These are phyloP conservation scores for Scedosporium boydii DNA, from an alignment of 2,329 filamentous ascomycete genomes.

Conservation along the genomic window DNA sequence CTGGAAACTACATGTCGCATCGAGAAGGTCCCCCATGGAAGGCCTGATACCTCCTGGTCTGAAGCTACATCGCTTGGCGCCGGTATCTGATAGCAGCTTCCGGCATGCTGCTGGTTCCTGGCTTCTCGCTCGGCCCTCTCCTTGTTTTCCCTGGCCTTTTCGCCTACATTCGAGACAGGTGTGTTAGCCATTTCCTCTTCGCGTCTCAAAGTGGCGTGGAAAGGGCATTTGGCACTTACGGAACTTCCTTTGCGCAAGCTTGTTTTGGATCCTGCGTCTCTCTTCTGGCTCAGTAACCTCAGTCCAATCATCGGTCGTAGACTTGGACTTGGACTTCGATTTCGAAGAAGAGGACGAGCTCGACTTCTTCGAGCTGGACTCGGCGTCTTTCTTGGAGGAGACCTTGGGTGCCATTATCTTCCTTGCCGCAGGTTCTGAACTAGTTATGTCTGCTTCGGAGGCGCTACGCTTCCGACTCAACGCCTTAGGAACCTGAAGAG, in stretches of 20 bases:
- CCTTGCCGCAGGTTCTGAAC: slow-evolving; percentile 19
- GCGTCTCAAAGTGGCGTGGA: not conserved
- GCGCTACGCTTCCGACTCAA: slow-evolving; percentile 10
- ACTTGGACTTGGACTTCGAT: slow-evolving; percentile 28
- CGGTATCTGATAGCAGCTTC: slow-evolving; percentile 53
- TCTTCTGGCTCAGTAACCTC: slow-evolving; percentile 61
- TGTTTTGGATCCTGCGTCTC: slow-evolving; percentile 66
- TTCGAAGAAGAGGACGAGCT: slow-evolving; percentile 22
- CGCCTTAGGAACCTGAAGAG: not conserved
- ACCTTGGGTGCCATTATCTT: slow-evolving; percentile 20
- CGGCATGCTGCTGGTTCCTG: slow-evolving; percentile 54
- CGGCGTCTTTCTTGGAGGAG: slow-evolving; percentile 13
- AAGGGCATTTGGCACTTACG: slow-evolving; percentile 37
- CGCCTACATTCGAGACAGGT: slow-evolving; percentile 38
- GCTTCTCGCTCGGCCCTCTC: slow-evolving; percentile 55
- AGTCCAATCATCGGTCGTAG: slow-evolving; percentile 55
- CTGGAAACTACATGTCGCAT: slow-evolving; percentile 43
- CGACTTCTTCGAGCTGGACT: slow-evolving; percentile 17
- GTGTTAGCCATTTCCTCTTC: not conserved
- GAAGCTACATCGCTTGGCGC: slow-evolving; percentile 43
- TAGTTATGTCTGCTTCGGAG: slow-evolving; percentile 14
- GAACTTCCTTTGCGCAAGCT: slow-evolving; percentile 67
- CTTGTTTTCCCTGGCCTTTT: slow-evolving; percentile 58
- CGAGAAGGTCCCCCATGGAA: slow-evolving; percentile 64
- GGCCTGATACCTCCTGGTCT: slow-evolving; percentile 47